These are phyloP conservation scores for Candida germanica DNA, from an alignment of 805 yeast species.

Conservation along the genomic window DNA sequence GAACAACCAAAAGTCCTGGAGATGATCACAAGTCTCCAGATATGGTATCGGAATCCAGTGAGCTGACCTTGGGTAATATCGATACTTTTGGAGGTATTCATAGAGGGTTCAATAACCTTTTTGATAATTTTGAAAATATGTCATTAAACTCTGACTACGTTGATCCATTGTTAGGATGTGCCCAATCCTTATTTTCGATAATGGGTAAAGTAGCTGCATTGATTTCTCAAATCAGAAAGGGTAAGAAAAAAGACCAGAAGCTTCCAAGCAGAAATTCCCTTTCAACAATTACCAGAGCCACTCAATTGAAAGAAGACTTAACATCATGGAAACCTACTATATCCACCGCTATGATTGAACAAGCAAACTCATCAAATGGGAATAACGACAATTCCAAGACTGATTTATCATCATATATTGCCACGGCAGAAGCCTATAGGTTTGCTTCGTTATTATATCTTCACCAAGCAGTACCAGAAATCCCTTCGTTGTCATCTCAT, in stretches of 20 bases:
- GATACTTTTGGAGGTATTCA: conserved; percentile 12
- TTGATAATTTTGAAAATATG: conserved; percentile 40
- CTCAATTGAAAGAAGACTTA: conserved; percentile 49
- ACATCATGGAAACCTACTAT: conserved; percentile 56
- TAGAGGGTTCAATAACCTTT: conserved; percentile 21
- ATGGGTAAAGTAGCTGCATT: conserved; percentile 62
- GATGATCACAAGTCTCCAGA: conserved; percentile 14
- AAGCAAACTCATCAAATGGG: conserved; percentile 12
- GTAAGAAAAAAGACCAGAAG: conserved; percentile 17
- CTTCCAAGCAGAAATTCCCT: conserved; percentile 34
- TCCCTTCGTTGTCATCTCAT: conserved; percentile 53
- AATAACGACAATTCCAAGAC: conserved; percentile 27
- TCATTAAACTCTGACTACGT: conserved; percentile 37
- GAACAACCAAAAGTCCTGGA: conserved; percentile 1
- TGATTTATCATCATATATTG: conserved; percentile 58
- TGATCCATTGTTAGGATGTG: conserved; percentile 68
- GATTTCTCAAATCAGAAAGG: conserved; percentile 47
- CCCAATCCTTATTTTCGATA: conserved; percentile 59
- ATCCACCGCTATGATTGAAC: conserved; percentile 30
- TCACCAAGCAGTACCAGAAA: conserved; percentile 71
- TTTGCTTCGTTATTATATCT: conserved; percentile 56
- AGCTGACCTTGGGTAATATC: conserved; percentile 17
- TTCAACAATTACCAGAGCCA: conserved; percentile 51
- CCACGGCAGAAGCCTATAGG: conserved; percentile 70
- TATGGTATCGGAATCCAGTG: conserved; percentile 22